These are phyloP conservation scores for Cutaneotrichosporon dermatis DNA, from an alignment of 1,284 basidiomycete species.

Conservation along the genomic window DNA sequence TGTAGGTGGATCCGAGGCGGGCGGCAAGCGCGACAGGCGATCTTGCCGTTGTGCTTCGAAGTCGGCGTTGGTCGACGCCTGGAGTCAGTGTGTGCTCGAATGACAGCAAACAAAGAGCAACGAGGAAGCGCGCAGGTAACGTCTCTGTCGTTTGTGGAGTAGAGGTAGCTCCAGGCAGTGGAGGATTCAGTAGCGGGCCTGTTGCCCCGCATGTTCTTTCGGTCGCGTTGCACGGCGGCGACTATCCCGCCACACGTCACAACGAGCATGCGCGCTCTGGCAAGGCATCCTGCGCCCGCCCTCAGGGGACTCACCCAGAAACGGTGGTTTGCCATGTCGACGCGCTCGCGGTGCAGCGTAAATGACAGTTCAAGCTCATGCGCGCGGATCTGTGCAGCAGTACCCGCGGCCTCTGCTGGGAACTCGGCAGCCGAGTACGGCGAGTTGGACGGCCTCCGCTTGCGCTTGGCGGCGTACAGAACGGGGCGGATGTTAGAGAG, in stretches of 20 bases:
- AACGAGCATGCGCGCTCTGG: neutral
- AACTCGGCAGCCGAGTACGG: conserved; percentile 43
- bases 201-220: too few relatives aligned
- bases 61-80: conserved; percentile 36
- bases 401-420: conserved; percentile 14
- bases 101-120: too few relatives aligned
- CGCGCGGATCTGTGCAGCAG: conserved; percentile 14
- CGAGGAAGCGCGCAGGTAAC: too few relatives aligned
- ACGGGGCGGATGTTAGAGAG: conserved; percentile 45
- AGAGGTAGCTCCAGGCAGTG: neutral
- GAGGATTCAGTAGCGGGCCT: neutral
- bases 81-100: neutral
- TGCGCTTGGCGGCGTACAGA: conserved; percentile 36
- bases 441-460: conserved; percentile 29
- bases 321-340: conserved; percentile 44
- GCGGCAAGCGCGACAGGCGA: conserved; percentile 31
- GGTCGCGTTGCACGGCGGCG: too few relatives aligned
- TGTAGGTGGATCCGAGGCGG: conserved; percentile 32
- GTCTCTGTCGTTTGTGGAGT: too few relatives aligned
- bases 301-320: conserved; percentile 39
- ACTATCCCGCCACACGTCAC: too few relatives aligned
- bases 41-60: conserved; percentile 35
- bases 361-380: conserved; percentile 40
- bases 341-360: conserved; percentile 37
- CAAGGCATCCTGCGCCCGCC: too few relatives aligned